phyloP scores from a whole-genome alignment of 192 early-diverging fungal genomes.

The Endogone sp. region DNA sequence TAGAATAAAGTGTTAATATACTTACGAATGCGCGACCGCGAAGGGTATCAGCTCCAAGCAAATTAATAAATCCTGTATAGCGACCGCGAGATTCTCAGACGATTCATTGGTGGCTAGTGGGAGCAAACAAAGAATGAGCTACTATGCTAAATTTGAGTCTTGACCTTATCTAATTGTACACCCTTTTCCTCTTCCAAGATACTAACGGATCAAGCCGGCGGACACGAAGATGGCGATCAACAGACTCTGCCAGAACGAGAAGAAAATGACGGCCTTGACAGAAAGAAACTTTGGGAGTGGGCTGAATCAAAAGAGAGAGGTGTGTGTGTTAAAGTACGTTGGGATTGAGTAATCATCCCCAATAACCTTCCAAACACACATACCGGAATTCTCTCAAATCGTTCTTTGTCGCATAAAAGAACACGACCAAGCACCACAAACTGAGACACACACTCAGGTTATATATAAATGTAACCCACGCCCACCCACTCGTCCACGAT shows the following conservation, averaged over 20 bases:
- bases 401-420: constrained; percentile 77
- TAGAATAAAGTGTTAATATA: constrained; percentile 18
- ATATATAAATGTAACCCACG: constrained; percentile 81
- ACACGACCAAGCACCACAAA: constrained; percentile 85
- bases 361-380: constrained; percentile 5
- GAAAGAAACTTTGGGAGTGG: constrained; percentile 94
- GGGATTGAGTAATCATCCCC: constrained; percentile 22
- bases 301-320: constrained; percentile 31
- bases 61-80: constrained; percentile 87
- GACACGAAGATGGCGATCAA: constrained; percentile 77
- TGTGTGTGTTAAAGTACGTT: constrained; percentile 12
- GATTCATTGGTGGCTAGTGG: constrained; percentile 41
- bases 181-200: too few species aligned
- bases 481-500: constrained; percentile 60
- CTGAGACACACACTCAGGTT: constrained; percentile 84
- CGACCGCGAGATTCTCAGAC: constrained; percentile 69
- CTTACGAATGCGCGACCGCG: constrained; percentile 74
- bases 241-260: constrained; percentile 93
- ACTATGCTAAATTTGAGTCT: too few species aligned
- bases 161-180: too few species aligned
- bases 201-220: constrained; percentile 67
- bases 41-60: constrained; percentile 88
- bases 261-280: constrained; percentile 91
- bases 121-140: too few species aligned
- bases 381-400: constrained; percentile 70